Evolutionary conservation across 1,139 yeast genomes (phyloP), one percentile per base, ranked within the genome.

Genomic region (Blastobotrys apis): DNA sequence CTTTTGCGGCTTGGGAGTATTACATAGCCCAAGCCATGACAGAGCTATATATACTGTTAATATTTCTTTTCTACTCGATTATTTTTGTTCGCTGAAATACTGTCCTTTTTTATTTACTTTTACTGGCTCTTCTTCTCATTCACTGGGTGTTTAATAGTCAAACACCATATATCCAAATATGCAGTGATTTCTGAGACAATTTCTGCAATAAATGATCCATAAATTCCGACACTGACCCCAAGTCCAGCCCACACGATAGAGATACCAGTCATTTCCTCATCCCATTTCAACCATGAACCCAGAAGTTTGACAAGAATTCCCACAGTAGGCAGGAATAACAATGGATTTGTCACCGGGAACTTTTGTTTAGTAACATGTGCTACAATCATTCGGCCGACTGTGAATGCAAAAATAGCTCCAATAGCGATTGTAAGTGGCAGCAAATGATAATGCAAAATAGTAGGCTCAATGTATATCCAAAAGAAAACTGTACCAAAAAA

Each of bases 311-410:
- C 47, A 0, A 71, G 33, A 26, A 80, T 59, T 57, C 87, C 94
- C 1, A 68, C 58, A 1, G 71, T 27, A 16, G 97, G 96, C 25
- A 83, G 69, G 39, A 77, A 69, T 74, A 81, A 74, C 34, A 95
- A 87, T 25, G 81, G 74, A 50, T 86, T 85, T 49, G 74, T 55
- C 62, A 72, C 67, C 40, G 97, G 97, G 72, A 84, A 90, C 2
- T 67, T 58, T 60, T 86, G 95, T 47, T 75, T 67, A 0, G 97
- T 87, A 57, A 90, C 78, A 64, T 90, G 97, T 2, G 88, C 94
- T 48, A 85, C 73, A 58, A 90, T 90, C 55, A 90, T 86, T 60
- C 94, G 77, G 3, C 97, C 97, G 17, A 90, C 97, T 1, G 79
- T 72, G 57, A 86, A 83, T 0, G 97, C 96, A 57, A 84, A 68